Percentiles rank a stretch among this genome's conserved stretches.
These are phyloP conservation scores for Pleurotus ostreatus DNA, from an alignment of 768 basidiomycete genomes.

Conservation along the genomic window DNA sequence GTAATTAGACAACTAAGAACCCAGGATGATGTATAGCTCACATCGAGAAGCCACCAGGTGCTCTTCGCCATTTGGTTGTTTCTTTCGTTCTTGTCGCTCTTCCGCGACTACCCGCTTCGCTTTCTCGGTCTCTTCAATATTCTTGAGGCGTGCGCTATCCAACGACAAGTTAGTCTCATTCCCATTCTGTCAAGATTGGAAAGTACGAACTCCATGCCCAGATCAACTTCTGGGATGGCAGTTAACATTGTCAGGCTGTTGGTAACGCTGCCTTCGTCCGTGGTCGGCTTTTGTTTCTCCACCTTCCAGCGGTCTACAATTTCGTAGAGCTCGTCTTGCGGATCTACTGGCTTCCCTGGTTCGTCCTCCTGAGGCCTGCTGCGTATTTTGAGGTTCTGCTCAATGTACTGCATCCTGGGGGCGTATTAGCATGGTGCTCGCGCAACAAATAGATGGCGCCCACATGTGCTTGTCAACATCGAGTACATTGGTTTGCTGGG, in stretches of 20 bases:
- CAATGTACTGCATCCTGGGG: slow-evolving; percentile 94
- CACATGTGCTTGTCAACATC: slow-evolving; percentile 99
- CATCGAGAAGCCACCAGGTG: slow-evolving; percentile 87
- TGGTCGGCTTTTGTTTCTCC: slow-evolving; percentile 50
- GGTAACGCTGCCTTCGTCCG: slow-evolving; percentile 90
- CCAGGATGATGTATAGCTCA: slow-evolving; percentile 33
- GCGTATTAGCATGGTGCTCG: not conserved
- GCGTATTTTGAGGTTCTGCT: slow-evolving; percentile 82
- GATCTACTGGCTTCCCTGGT: slow-evolving; percentile 51
- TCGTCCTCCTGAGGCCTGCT: slow-evolving; percentile 49
- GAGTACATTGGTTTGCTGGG: slow-evolving; percentile 91
- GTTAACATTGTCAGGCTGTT: slow-evolving; percentile 95
- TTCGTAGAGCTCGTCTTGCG: slow-evolving; percentile 74
- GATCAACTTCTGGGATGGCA: slow-evolving; percentile 95
- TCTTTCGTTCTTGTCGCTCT: slow-evolving; percentile 57
- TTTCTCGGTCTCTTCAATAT: slow-evolving; percentile 97
- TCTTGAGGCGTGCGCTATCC: slow-evolving; percentile 79
- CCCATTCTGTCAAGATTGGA: not conserved
- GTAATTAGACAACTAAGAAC: slow-evolving; percentile 6
- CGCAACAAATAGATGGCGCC: slow-evolving; percentile 19
- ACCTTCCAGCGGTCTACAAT: slow-evolving; percentile 66
- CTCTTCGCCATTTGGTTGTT: slow-evolving; percentile 61
- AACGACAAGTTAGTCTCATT: slow-evolving; percentile 2
- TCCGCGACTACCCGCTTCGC: slow-evolving; percentile 86
- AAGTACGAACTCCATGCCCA: slow-evolving; percentile 91